Conservation (phyloP, 169 alveolate species). For the Plasmodium knowlesi region DNA sequence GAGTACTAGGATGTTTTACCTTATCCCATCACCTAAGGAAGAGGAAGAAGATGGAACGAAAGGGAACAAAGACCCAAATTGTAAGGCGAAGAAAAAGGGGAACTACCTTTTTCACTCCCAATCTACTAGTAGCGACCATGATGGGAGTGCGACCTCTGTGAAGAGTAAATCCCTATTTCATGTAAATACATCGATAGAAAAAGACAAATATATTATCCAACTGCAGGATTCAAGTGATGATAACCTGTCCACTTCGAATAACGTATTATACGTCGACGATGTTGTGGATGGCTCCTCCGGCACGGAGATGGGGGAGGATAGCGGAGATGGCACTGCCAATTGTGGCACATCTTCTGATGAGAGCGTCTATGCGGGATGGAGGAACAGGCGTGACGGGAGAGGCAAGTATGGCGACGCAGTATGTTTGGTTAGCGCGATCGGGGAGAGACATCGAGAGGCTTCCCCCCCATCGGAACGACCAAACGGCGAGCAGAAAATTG, state of each 20-base stretch:
- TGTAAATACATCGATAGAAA: constrained; percentile 15
- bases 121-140: neutral
- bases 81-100: neutral
- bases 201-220: neutral
- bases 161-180: constrained; percentile 2
- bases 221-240: constrained; percentile 31
- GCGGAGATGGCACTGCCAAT: constrained; percentile 3
- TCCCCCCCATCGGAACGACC: neutral
- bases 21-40: neutral
- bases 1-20: constrained; percentile 26
- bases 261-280: constrained; percentile 39
- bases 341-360: neutral
- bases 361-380: neutral
- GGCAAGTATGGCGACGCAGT: neutral
- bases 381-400: neutral
- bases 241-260: neutral
- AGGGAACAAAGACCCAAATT: neutral
- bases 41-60: neutral
- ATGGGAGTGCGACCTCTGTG: neutral
- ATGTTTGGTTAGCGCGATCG: neutral
- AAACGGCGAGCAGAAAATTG: neutral
- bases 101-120: neutral
- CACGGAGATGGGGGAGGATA: constrained; percentile 1
- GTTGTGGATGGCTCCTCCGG: constrained; percentile 14
- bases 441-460: neutral